Evolutionary conservation across 495 filamentous ascomycete genomes (phyloP).

Genomic region (Alectoria sarmentosa): DNA sequence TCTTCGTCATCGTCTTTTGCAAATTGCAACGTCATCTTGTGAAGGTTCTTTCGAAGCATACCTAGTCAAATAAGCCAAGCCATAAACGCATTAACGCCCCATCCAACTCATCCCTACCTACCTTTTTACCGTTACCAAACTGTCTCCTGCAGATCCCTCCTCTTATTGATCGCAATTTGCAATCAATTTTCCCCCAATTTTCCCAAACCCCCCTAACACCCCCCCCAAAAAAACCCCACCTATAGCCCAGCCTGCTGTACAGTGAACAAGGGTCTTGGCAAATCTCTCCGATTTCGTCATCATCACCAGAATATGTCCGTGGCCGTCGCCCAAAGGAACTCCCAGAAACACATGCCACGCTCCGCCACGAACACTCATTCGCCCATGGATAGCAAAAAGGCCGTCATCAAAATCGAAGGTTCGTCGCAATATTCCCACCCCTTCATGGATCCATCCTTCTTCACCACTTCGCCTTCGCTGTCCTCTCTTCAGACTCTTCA

Average conservation of each 20-base stretch:
- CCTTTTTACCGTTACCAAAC: neutral
- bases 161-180: neutral
- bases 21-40: neutral
- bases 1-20: neutral
- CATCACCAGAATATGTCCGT: slow-evolving; percentile 21
- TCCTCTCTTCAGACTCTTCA: neutral
- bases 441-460: slow-evolving; percentile 19
- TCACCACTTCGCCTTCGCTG: neutral
- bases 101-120: neutral
- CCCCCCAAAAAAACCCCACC: too few relatives aligned
- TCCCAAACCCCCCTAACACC: neutral
- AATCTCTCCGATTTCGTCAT: slow-evolving; percentile 21
- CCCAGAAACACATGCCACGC: slow-evolving; percentile 17
- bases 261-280: neutral
- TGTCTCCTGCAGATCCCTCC: neutral
- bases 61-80: neutral
- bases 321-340: slow-evolving; percentile 20
- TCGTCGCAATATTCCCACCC: slow-evolving; percentile 26
- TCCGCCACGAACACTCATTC: slow-evolving; percentile 22
- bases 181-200: neutral
- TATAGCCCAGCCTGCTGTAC: too few relatives aligned
- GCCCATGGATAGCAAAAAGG: slow-evolving; percentile 49
- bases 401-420: slow-evolving; percentile 40
- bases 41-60: neutral
- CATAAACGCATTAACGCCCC: neutral